phyloP scores from a whole-genome alignment of 2,329 filamentous ascomycete genomes.

The Colletotrichum sp. region DNA sequence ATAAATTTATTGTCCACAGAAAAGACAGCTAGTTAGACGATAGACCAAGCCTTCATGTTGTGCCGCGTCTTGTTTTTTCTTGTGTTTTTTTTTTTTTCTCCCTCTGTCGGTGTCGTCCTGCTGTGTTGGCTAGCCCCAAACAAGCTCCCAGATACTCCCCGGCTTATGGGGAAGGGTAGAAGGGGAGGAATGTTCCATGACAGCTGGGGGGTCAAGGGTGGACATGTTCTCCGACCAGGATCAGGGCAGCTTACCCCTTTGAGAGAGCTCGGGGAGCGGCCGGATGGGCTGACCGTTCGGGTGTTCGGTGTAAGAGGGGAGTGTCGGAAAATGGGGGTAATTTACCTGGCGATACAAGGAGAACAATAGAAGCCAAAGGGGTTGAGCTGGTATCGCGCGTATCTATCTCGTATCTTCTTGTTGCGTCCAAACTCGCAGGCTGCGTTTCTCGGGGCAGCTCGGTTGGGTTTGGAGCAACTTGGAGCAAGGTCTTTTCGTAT shows the following conservation, averaged over 20 bases:
- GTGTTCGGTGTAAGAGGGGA: neutral
- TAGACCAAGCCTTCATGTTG: neutral
- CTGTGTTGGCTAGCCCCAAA: slow-evolving; percentile 14
- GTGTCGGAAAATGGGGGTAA: neutral
- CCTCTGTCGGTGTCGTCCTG: neutral
- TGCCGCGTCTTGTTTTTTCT: neutral
- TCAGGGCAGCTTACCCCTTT: slow-evolving; percentile 7
- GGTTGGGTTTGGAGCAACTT: neutral
- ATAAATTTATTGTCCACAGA: neutral
- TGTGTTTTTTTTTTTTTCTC: neutral
- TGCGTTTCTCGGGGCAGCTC: neutral
- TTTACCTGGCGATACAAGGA: neutral
- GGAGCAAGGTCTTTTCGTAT: neutral
- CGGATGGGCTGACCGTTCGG: slow-evolving; percentile 10
- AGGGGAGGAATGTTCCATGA: slow-evolving; percentile 22
- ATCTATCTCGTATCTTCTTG: neutral
- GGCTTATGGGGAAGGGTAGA: slow-evolving; percentile 10
- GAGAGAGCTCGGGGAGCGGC: slow-evolving; percentile 5
- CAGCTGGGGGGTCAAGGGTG: slow-evolving; percentile 1
- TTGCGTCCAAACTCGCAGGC: neutral
- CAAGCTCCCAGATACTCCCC: slow-evolving; percentile 11
- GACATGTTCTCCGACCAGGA: neutral
- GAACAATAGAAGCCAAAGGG: neutral
- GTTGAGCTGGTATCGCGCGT: neutral
- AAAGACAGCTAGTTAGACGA: neutral